A percentile compares a stretch with the other conserved stretches of the same genome.
phyloP scores from a whole-genome alignment of 495 filamentous ascomycete genomes.

The Geopyxis carbonaria region DNA sequence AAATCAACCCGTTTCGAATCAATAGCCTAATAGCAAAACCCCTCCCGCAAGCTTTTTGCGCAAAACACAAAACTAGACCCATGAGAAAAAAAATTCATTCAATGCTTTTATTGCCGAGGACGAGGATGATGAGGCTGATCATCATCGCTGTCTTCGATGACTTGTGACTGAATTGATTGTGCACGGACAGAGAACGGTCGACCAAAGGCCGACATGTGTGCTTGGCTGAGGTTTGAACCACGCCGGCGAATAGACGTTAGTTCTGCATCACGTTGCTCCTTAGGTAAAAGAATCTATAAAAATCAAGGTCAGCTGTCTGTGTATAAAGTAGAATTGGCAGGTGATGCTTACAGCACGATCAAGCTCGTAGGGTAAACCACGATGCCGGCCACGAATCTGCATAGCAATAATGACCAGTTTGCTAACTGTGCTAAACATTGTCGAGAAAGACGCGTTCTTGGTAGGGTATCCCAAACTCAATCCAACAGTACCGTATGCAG shows the following conservation, averaged over 20 bases:
- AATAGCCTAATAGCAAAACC: too few relatives aligned
- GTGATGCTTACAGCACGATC: conserved; percentile 48
- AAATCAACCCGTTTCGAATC: too few relatives aligned
- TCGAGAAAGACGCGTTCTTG: conserved; percentile 60
- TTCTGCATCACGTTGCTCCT: conserved; percentile 45
- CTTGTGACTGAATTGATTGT: conserved; percentile 10
- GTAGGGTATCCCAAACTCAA: conserved; percentile 65
- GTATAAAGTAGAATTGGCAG: neutral
- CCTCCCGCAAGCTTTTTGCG: too few relatives aligned
- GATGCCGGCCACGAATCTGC: conserved; percentile 82
- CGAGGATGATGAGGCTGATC: neutral
- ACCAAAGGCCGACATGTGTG: neutral
- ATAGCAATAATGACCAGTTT: conserved; percentile 88
- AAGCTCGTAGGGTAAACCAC: conserved; percentile 78
- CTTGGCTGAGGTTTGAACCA: conserved; percentile 7
- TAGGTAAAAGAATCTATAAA: conserved; percentile 24
- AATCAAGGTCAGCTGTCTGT: neutral
- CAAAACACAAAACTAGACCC: too few relatives aligned
- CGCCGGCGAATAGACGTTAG: conserved; percentile 23
- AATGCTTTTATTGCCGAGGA: neutral
- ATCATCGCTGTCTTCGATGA: conserved; percentile 11
- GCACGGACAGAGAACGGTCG: too few relatives aligned
- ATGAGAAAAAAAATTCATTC: too few relatives aligned
- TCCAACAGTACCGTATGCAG: conserved; percentile 67
- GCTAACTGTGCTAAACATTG: conserved; percentile 59